Base-by-base conservation (phyloP, 2,329 filamentous ascomycete genomes). In the Reticulascus tulasneorum region DNA sequence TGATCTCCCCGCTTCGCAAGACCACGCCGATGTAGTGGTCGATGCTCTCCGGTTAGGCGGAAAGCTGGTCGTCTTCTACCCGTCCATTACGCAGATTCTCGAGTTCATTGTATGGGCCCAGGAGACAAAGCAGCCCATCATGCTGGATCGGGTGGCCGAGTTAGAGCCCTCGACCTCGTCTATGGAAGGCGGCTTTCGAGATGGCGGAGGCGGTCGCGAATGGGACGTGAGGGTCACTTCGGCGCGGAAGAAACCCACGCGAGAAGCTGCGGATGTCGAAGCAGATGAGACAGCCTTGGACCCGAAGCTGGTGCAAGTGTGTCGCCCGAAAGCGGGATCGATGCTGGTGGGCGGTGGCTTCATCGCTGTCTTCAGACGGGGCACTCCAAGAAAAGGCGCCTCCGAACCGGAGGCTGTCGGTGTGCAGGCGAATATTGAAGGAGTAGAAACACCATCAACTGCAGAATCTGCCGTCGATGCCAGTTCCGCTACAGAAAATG, bases 41-140 rank as follows among this genome's bases (percentile, higher is more conserved):
- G 53, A 67, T n/a, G 76, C 79, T 11, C 59, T 93, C 35, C 75
- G 74, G 24, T 68, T 74, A 2, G 75, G 84, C 50, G 85, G 80
- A 0, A 64, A 75, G 8, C 63, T 91, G 21, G 67, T 84, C 11
- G 69, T 88, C 2, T 93, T 89, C 62, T 80, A 79, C 46, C 86
- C 86, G 1, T 86, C 79, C 48, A 79, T 93, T 40, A 89, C 85
- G 9, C 86, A 91, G 56, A 83, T 91, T 37, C 78, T 73, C 25
- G 72, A 79, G 6, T 84, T 82, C 40, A 64, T 82, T 19, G 61
- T 72, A 12, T 56, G 65, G 24, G 72, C 79, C 21, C 71, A 71
- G 38, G 60, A 70, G 19, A 62, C 75, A 10, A 60, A 58, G 3
- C 62, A 86, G 35, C 76, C 77, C 12, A 35, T 74, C 16, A 56